These are phyloP conservation scores for Chlorokybus atmophyticus DNA, from an alignment of 139 green algal genomes.

Conservation along the genomic window DNA sequence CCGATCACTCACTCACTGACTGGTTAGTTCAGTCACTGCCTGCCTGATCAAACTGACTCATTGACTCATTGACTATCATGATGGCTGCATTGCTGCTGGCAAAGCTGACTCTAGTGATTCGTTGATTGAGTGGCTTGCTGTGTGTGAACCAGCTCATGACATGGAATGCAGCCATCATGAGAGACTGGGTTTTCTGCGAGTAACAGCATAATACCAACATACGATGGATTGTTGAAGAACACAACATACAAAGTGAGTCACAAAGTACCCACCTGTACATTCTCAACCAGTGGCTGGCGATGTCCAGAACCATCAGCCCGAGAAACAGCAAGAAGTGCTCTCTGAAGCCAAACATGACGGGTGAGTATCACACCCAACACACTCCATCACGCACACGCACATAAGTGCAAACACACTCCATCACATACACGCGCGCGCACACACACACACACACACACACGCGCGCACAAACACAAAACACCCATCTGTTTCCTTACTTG, in stretches of 20 bases:
- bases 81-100: no score
- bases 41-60: no score
- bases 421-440: no score
- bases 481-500: conserved; percentile 5
- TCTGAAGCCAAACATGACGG: conserved; percentile 19
- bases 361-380: no score
- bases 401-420: no score
- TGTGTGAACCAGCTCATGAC: neutral
- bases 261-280: conserved; percentile 23
- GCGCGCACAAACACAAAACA: no score
- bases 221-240: neutral
- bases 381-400: no score
- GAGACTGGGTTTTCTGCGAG: neutral
- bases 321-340: conserved; percentile 39
- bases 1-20: no score
- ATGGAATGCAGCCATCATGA: neutral
- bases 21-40: no score
- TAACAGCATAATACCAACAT: neutral
- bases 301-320: conserved; percentile 72
- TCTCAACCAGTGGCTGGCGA: conserved; percentile 84
- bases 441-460: no score
- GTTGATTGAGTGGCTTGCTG: neutral
- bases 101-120: neutral
- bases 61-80: no score
- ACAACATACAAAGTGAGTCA: conserved; percentile 5